Conservation (phyloP, 768 basidiomycete genomes). For the Daedaleopsis nitida region DNA sequence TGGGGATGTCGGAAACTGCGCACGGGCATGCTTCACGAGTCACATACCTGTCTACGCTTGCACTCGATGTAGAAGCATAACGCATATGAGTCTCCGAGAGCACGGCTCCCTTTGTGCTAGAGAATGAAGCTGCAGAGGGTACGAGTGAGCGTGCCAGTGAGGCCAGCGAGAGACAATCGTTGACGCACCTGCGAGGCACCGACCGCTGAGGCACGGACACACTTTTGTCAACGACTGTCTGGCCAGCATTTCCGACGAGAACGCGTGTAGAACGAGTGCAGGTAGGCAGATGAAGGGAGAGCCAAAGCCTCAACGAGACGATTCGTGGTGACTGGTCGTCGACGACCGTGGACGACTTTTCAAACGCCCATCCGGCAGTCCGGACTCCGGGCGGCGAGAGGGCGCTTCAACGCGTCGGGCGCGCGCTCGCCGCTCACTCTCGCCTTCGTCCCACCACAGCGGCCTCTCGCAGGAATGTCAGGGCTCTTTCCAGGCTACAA, state of each 20-base stretch:
- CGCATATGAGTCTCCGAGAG: neutral
- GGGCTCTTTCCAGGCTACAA: constrained; percentile 58
- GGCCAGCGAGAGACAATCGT: neutral
- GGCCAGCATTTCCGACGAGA: constrained; percentile 3
- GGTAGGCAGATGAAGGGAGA: neutral
- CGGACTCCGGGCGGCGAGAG: too few relatives aligned
- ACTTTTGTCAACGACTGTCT: constrained; percentile 5
- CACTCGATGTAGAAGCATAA: neutral
- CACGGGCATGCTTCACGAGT: too few relatives aligned
- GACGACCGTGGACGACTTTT: neutral
- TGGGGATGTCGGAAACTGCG: neutral
- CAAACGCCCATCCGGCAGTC: neutral
- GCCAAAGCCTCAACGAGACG: neutral
- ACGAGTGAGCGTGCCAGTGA: neutral
- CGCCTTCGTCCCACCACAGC: too few relatives aligned
- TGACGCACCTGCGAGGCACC: constrained; percentile 13
- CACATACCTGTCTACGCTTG: too few relatives aligned
- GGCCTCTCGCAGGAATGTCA: neutral
- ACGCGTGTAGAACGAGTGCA: neutral
- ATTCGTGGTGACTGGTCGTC: neutral
- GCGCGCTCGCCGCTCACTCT: too few relatives aligned
- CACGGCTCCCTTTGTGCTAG: neutral
- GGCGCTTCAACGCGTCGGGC: too few relatives aligned
- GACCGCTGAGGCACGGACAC: constrained; percentile 13
- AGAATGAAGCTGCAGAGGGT: constrained; percentile 5